Evolutionary conservation across 2,329 filamentous ascomycete species (phyloP).

Genomic region (Sclerotinia trifoliorum): DNA sequence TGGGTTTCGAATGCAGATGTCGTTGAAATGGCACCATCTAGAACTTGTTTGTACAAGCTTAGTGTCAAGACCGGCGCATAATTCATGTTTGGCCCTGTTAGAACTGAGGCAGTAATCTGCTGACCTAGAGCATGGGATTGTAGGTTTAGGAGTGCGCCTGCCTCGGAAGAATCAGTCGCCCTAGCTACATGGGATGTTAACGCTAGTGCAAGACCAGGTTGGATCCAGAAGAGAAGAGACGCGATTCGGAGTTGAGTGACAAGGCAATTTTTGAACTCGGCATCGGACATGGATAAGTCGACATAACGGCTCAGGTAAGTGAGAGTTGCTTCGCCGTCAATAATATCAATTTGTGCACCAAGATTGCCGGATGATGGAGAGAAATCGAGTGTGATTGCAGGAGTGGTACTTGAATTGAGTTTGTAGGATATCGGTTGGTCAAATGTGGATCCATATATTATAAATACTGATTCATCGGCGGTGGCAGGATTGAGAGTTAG

Average conservation of each 20-base stretch:
- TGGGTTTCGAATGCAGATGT: slow-evolving; percentile 2
- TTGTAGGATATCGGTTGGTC: slow-evolving; percentile 12
- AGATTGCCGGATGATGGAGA: neutral
- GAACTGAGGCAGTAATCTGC: neutral
- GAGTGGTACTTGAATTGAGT: slow-evolving; percentile 6
- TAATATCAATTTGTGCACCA: neutral
- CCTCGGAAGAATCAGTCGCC: neutral
- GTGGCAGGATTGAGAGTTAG: neutral
- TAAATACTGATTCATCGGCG: neutral
- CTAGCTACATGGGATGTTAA: slow-evolving; percentile 1
- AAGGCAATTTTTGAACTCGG: neutral
- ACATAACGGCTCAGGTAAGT: neutral
- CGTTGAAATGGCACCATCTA: neutral
- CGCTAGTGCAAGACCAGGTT: neutral
- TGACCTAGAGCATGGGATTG: slow-evolving; percentile 5
- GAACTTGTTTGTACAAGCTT: neutral
- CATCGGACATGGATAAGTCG: neutral
- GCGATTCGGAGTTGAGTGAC: neutral
- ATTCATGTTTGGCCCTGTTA: slow-evolving; percentile 5
- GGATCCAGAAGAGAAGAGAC: neutral
- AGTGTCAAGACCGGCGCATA: neutral
- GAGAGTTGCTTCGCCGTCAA: neutral
- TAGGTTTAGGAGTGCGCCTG: neutral
- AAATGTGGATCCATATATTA: slow-evolving; percentile 8
- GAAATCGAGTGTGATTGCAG: neutral